phyloP scores from a whole-genome alignment of 2,329 filamentous ascomycete species.

The Gyromitra esculenta region DNA sequence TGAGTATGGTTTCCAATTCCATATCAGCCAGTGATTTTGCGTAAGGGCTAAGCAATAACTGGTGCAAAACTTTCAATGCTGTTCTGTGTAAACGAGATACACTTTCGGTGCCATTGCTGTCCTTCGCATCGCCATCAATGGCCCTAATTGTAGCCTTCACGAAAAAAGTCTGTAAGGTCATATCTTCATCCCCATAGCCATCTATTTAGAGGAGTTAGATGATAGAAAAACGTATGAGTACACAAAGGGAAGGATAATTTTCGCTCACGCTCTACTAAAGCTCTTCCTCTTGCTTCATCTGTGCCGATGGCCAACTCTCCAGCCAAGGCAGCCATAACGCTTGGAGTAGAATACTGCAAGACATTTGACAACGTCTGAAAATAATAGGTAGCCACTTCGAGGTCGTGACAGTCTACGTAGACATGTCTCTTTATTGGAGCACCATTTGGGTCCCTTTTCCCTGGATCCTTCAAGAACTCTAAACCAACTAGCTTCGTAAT shows the following conservation, averaged over 20 bases:
- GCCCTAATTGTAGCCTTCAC: slow-evolving; percentile 73
- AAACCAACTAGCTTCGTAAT: slow-evolving; percentile 69
- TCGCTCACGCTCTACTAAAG: slow-evolving; percentile 53
- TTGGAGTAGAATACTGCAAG: slow-evolving; percentile 73
- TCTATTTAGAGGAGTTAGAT: slow-evolving; percentile 60
- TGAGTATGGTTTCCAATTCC: slow-evolving; percentile 75
- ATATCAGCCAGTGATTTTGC: slow-evolving; percentile 69
- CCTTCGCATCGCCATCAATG: slow-evolving; percentile 61
- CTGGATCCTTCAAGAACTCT: slow-evolving; percentile 63
- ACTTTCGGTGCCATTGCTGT: slow-evolving; percentile 61
- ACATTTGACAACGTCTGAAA: slow-evolving; percentile 78
- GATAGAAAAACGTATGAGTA: not conserved
- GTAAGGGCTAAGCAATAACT: slow-evolving; percentile 73
- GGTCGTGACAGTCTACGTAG: slow-evolving; percentile 71
- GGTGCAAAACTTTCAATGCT: slow-evolving; percentile 75
- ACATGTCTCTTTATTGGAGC: slow-evolving; percentile 53
- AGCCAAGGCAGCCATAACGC: slow-evolving; percentile 75
- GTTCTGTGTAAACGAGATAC: slow-evolving; percentile 75
- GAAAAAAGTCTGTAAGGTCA: slow-evolving; percentile 74
- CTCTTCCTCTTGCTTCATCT: slow-evolving; percentile 62
- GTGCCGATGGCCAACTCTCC: slow-evolving; percentile 68
- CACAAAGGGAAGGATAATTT: not conserved
- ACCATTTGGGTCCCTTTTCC: slow-evolving; percentile 57
- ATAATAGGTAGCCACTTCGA: slow-evolving; percentile 81
- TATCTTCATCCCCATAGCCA: slow-evolving; percentile 66